Conservation (phyloP, 1,139 yeast genomes). For the Waltiozyma sp. region DNA sequence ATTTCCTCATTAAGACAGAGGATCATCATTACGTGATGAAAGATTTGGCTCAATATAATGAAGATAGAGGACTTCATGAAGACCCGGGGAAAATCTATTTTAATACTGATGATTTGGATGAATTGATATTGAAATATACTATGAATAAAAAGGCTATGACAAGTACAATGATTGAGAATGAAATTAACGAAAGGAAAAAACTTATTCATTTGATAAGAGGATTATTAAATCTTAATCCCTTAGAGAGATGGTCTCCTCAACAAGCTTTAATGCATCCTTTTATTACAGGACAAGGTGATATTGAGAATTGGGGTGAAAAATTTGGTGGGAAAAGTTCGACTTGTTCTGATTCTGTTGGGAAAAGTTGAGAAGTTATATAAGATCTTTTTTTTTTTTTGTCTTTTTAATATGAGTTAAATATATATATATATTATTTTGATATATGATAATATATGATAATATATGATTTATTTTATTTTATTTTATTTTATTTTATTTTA, state of each 20-base stretch:
- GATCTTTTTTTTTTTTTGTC: too few species aligned
- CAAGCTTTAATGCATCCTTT: constrained; percentile 92
- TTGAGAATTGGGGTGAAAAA: constrained; percentile 27
- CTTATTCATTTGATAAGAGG: constrained; percentile 73
- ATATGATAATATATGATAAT: too few species aligned
- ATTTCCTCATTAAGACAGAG: constrained; percentile 47
- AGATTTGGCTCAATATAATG: constrained; percentile 46
- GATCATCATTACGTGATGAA: constrained; percentile 36
- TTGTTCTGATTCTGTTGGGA: not conserved
- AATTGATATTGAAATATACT: constrained; percentile 66
- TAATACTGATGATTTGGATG: constrained; percentile 58
- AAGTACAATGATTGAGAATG: constrained; percentile 51
- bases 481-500: too few species aligned
- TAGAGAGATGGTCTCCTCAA: constrained; percentile 94
- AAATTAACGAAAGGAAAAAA: constrained; percentile 59
- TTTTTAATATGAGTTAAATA: too few species aligned
- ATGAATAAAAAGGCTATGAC: constrained; percentile 69
- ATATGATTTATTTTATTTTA: too few species aligned
- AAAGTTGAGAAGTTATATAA: not conserved
- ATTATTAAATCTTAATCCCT: constrained; percentile 72
- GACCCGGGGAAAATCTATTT: constrained; percentile 81
- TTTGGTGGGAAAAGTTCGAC: not conserved
- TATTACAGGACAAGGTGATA: constrained; percentile 41
- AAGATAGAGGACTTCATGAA: constrained; percentile 48
- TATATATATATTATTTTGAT: too few species aligned